These are phyloP conservation scores for Tuber melanosporum DNA, from an alignment of 495 filamentous ascomycete genomes.

Conservation along the genomic window DNA sequence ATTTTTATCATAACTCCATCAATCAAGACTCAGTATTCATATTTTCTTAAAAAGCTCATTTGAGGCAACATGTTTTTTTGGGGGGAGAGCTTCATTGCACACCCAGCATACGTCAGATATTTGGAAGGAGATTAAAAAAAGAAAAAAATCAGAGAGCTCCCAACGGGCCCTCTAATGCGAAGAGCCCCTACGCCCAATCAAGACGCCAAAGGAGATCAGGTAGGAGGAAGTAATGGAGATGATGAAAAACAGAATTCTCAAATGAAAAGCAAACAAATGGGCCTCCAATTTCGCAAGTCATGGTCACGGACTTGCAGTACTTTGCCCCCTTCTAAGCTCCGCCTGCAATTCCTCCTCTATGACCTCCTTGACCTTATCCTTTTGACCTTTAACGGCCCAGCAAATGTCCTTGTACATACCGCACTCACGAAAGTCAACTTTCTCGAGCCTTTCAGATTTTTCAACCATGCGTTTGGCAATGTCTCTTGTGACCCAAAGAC, in stretches of 20 bases:
- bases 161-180: slow-evolving; percentile 10
- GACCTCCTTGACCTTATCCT: slow-evolving; percentile 21
- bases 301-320: background rate
- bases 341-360: slow-evolving; percentile 23
- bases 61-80: background rate
- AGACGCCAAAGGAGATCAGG: background rate
- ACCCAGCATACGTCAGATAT: background rate
- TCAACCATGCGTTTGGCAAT: slow-evolving; percentile 30
- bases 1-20: background rate
- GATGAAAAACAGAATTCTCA: slow-evolving; percentile 4
- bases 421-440: slow-evolving; percentile 33
- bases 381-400: slow-evolving; percentile 29
- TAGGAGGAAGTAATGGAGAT: background rate
- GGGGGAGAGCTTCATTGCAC: background rate
- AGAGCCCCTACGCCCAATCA: slow-evolving; percentile 4
- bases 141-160: slow-evolving; percentile 13
- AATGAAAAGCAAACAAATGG: slow-evolving; percentile 10
- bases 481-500: slow-evolving; percentile 34
- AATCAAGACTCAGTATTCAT: background rate
- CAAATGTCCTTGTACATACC: slow-evolving; percentile 35
- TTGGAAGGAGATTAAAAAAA: background rate
- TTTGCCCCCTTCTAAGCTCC: slow-evolving; percentile 19
- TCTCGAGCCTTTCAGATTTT: slow-evolving; percentile 22
- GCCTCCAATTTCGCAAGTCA: slow-evolving; percentile 14
- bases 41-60: background rate